These are phyloP conservation scores for Solanum ossicruentum DNA, from an alignment of 257 asterid genomes.

Conservation along the genomic window DNA sequence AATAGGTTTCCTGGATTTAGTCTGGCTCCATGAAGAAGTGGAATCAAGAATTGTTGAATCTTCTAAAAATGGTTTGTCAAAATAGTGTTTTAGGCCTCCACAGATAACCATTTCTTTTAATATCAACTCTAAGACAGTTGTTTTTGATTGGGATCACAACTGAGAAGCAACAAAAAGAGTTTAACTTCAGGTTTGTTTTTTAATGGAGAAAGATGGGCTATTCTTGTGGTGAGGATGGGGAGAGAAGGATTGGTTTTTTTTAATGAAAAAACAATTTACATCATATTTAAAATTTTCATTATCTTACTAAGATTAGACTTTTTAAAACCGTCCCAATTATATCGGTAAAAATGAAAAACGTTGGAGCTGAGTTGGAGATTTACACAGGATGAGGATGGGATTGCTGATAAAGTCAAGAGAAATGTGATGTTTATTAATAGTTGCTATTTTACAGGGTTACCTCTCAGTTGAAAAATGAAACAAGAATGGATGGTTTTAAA, in stretches of 20 bases:
- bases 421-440: not conserved
- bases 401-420: slow-evolving; percentile 35
- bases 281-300: not conserved
- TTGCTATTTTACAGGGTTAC: slow-evolving; percentile 33
- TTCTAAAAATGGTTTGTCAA: slow-evolving; percentile 59
- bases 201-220: not conserved
- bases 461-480: slow-evolving; percentile 9
- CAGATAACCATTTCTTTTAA: slow-evolving; percentile 50
- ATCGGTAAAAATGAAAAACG: not conserved
- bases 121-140: not conserved
- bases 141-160: not conserved
- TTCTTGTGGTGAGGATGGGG: not conserved
- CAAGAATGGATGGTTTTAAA: slow-evolving; percentile 38
- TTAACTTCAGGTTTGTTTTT: not conserved
- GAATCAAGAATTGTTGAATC: slow-evolving; percentile 41
- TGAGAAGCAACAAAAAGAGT: not conserved
- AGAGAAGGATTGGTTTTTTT: not conserved
- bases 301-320: not conserved
- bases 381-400: slow-evolving; percentile 4
- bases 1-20: not conserved
- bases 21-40: slow-evolving; percentile 51
- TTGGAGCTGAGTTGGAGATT: not conserved
- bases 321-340: not conserved
- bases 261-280: not conserved
- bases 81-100: slow-evolving; percentile 66